Base-by-base conservation (phyloP, 495 filamentous ascomycete genomes). In the Friedmanniomyces endolithicus region DNA sequence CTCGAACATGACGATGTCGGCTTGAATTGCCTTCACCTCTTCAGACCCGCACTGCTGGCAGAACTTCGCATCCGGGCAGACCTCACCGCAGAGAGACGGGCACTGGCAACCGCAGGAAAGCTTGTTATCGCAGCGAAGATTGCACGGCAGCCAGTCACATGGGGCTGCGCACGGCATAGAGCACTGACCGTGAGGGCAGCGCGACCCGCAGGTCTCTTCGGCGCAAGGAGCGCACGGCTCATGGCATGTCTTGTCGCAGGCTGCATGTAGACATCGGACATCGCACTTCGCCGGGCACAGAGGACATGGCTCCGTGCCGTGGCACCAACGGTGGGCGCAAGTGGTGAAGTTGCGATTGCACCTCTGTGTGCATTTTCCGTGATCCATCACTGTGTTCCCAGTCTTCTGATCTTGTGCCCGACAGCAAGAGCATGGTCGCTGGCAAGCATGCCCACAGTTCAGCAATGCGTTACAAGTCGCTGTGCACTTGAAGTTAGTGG, bases 221-320 rank as follows among this genome's bases (percentile, higher is more conserved):
- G 75, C 78, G 58, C 85, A 88, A 9, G 82, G 85, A 22, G 70
- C 61, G 58, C 84, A 89, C 16, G 85, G 78, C 51, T 88, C 78
- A 16, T 67, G 66, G 65, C 84, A 89, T 47, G 66, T 68, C 57
- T 75, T 76, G 11, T 59, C 64, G 53, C 83, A 89, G 35, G 14
- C 14, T n/a, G 37, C 12, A 14, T 41, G 37, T 41, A 41, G 17
- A 41, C 14, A 41, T 2, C 37, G 12, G 14, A 41, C 37, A 16
- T 41, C 37, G 37, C 37, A 41, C 37, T 41, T 41, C 14, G 37
- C 12, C 37, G 37, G 12, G 57, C 84, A 88, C 14, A 77, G 74
- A 0, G 65, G 70, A 60, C 83, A 89, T 7, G 66, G 56, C 24
- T 66, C 57, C 0, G 70, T 65, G 0, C 65, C 71, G 59, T 87